Percentiles rank a stretch among this genome's conserved stretches.
phyloP scores from a whole-genome alignment of 345 rosid genomes.

The Geranium rotundifolium region DNA sequence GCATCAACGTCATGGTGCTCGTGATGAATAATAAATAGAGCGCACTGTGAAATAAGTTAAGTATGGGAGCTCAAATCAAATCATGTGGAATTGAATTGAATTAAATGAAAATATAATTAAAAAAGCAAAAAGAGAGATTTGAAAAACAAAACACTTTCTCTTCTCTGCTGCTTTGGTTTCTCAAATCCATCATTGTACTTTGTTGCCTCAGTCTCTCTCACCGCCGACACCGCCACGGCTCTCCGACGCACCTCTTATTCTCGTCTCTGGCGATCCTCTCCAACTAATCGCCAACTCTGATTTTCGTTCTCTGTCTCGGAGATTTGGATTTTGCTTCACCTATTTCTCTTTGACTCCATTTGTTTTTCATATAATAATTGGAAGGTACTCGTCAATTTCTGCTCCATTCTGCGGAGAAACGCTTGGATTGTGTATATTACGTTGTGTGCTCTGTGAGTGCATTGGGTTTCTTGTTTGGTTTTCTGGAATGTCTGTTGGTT shows the following conservation, averaged over 20 bases:
- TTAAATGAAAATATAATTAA: no score
- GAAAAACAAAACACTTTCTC: not conserved
- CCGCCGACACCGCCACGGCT: constrained; percentile 41
- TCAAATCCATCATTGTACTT: not conserved
- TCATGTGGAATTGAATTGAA: no score
- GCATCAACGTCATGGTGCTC: not conserved
- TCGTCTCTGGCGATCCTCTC: constrained; percentile 9
- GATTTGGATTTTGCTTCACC: constrained; percentile 3
- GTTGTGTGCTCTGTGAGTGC: no score
- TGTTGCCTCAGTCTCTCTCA: constrained; percentile 9
- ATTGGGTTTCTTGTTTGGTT: not conserved
- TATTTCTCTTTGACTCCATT: constrained; percentile 3
- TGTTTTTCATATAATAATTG: not conserved
- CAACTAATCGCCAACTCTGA: constrained; percentile 4
- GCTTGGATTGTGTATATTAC: not conserved
- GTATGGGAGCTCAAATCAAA: no score
- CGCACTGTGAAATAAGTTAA: not conserved
- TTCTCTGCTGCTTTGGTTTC: not conserved
- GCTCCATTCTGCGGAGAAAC: not conserved
- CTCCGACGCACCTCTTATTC: constrained; percentile 13
- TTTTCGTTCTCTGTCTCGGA: not conserved
- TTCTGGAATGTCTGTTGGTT: not conserved
- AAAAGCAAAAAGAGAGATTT: no score
- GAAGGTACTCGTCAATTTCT: constrained; percentile 10
- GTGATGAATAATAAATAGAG: not conserved